Percentiles rank a stretch among this genome's conserved stretches.
Evolutionary conservation across 164 flowering plant genomes (phyloP).

Genomic region (Liriodendron chinense): DNA sequence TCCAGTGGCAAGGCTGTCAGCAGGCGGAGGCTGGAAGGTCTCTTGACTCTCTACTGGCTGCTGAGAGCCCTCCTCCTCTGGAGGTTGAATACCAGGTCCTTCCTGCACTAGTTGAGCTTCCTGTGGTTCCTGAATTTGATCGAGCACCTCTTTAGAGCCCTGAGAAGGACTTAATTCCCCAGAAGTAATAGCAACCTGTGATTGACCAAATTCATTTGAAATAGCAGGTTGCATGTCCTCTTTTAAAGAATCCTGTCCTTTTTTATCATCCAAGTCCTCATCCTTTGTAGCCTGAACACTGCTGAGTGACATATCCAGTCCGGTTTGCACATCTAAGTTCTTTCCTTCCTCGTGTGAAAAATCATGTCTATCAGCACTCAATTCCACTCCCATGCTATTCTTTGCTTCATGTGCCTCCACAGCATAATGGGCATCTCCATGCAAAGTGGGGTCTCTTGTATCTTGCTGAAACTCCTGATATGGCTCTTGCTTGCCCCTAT

Average conservation of each 20-base stretch:
- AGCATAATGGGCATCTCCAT: constrained; percentile 16
- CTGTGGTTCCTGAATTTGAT: constrained; percentile 13
- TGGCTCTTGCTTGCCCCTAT: constrained; percentile 34
- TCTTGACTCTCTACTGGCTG: not conserved
- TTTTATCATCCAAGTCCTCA: constrained; percentile 19
- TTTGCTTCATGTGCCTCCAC: constrained; percentile 10
- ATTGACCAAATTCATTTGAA: constrained; percentile 23
- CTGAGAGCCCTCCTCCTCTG: not conserved
- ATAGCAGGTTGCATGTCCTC: constrained; percentile 16
- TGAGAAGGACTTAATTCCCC: constrained; percentile 13
- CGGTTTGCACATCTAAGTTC: constrained; percentile 16
- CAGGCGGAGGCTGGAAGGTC: not conserved
- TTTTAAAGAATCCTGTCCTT: constrained; percentile 8
- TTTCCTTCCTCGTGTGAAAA: constrained; percentile 17
- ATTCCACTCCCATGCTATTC: constrained; percentile 4
- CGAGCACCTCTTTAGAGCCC: constrained; percentile 16
- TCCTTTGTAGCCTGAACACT: constrained; percentile 16
- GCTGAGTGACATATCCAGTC: constrained; percentile 15
- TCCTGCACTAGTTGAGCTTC: constrained; percentile 12
- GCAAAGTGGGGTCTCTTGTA: constrained; percentile 20
- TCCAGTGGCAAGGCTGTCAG: constrained; percentile 4
- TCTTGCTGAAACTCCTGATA: constrained; percentile 27
- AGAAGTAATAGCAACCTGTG: constrained; percentile 10
- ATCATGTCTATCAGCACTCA: constrained; percentile 16
- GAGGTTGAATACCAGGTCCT: not conserved